Evolutionary conservation across 2,329 filamentous ascomycete genomes (phyloP), one percentile per base, ranked within the genome.

Genomic region (Coleophoma cylindrospora): DNA sequence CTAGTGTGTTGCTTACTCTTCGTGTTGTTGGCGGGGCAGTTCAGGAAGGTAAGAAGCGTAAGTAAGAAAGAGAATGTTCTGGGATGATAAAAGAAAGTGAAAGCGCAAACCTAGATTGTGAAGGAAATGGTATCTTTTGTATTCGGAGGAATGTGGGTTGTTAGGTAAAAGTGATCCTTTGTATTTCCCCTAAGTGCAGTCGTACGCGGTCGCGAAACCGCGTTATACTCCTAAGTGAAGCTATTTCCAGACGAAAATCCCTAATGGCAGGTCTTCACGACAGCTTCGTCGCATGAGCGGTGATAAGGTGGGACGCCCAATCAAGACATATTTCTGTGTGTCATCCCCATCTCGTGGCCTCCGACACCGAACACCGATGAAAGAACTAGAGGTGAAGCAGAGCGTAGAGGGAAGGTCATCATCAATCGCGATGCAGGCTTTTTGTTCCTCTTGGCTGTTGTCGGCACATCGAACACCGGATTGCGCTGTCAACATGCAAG

Each of bases 151-250:
- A 33, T 44, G 41, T 27, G 22, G 41, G 22, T 27, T 44, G 41
- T 44, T 44, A 44, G 19, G 41, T 44, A 44, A 44, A 43, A 44
- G 41, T 22, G 19, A 22, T 14, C 14, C 9, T 27, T 44, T 22
- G 9, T n/a, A 38, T 19, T 44, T 44, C 41, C 41, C 41, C 41
- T 44, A 44, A 44, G 41, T 44, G 22, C 19, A 27, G 22, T n/a
- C n/a, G 32, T 6, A 44, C 8, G 19, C 41, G 41, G n/a, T 27
- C 27, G 27, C 27, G 27, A 27, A 27, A 27, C 27, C 38, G 17
- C 19, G 41, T 27, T 21, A 44, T 44, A 44, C 41, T 44, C 41
- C 41, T 44, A 44, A 44, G 41, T 44, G 41, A 44, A 27, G 41
- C 41, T 44, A n/a, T 27, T 27, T 44, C 41, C 41, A 38, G 41